Evolutionary conservation across 495 filamentous ascomycete genomes (phyloP).

Genomic region (Aspergillus funiculosus): DNA sequence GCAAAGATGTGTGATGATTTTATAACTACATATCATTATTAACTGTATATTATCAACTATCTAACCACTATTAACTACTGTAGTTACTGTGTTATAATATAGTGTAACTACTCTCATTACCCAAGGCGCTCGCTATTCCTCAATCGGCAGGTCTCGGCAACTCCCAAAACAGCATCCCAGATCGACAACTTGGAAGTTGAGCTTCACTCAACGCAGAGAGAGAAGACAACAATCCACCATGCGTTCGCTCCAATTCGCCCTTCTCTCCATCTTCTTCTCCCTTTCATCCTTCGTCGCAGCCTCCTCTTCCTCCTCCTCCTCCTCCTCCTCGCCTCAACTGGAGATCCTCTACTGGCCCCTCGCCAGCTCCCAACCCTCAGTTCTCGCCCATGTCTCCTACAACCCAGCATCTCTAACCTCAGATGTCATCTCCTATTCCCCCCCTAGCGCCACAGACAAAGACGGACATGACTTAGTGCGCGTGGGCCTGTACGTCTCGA

Average conservation of each 20-base stretch:
- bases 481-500: slow-evolving; percentile 33
- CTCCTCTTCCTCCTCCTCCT: slow-evolving; percentile 10
- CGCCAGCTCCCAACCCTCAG: slow-evolving; percentile 28
- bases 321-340: slow-evolving; percentile 21
- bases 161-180: not conserved
- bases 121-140: not conserved
- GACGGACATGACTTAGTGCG: slow-evolving; percentile 29
- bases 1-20: too few relatives aligned
- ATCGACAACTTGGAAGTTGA: not conserved
- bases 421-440: slow-evolving; percentile 33
- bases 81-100: too few relatives aligned
- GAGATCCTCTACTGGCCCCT: slow-evolving; percentile 43
- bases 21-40: too few relatives aligned
- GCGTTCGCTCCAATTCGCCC: slow-evolving; percentile 15
- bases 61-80: too few relatives aligned
- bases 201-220: too few relatives aligned
- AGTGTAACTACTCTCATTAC: not conserved
- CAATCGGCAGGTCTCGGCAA: not conserved
- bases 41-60: too few relatives aligned
- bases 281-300: slow-evolving; percentile 20
- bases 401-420: slow-evolving; percentile 29
- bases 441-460: slow-evolving; percentile 17
- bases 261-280: slow-evolving; percentile 17
- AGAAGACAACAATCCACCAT: too few relatives aligned
- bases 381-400: slow-evolving; percentile 39